These are phyloP conservation scores for Chloromonas sp. DNA, from an alignment of 163 green algal species.

Conservation along the genomic window DNA sequence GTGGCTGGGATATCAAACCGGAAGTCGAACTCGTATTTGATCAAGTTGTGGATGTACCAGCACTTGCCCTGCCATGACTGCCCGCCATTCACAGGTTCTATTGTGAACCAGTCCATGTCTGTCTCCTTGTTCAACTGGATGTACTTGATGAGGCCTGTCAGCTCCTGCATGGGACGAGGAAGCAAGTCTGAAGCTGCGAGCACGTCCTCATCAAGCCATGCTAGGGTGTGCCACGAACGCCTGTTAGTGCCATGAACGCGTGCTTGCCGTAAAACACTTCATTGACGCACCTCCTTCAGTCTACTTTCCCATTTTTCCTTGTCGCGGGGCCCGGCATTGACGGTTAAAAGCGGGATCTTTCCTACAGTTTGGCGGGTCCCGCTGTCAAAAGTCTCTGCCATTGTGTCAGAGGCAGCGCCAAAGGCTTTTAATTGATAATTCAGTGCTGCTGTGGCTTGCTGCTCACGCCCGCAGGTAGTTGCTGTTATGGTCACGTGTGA, in stretches of 20 bases:
- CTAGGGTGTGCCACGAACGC: not conserved
- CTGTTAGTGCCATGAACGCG: not conserved
- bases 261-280: not conserved
- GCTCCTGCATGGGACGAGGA: slow-evolving; percentile 49
- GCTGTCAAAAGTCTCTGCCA: slow-evolving; percentile 35
- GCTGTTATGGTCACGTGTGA: too few species aligned
- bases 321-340: slow-evolving; percentile 79
- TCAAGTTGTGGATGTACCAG: slow-evolving; percentile 94
- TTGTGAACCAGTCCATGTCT: slow-evolving; percentile 95
- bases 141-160: slow-evolving; percentile 85
- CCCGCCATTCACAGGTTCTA: slow-evolving; percentile 63
- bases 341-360: slow-evolving; percentile 87
- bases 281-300: slow-evolving; percentile 85
- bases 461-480: too few species aligned
- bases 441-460: too few species aligned
- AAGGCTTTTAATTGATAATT: too few species aligned
- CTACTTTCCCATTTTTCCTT: slow-evolving; percentile 84
- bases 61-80: slow-evolving; percentile 72
- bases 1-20: slow-evolving; percentile 95
- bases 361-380: slow-evolving; percentile 73
- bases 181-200: not conserved
- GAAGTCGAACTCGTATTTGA: slow-evolving; percentile 97
- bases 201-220: not conserved
- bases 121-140: slow-evolving; percentile 91
- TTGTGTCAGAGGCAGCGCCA: not conserved